Conservation (phyloP, 257 asterid genomes). For the Fraxinus excelsior region DNA sequence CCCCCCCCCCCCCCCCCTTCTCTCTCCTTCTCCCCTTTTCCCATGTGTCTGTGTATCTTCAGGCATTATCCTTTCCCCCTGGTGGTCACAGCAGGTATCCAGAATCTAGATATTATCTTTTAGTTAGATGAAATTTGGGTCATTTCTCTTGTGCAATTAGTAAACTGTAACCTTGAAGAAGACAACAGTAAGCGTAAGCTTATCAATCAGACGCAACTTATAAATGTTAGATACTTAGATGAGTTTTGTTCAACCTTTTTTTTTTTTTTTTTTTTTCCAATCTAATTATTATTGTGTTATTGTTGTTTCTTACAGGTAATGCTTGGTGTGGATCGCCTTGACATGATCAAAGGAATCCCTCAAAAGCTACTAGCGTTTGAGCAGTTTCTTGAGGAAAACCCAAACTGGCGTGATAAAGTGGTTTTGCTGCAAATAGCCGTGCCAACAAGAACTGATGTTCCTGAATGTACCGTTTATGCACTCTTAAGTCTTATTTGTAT, state of each 20-base stretch:
- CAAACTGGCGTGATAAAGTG: constrained; percentile 78
- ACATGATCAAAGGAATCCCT: constrained; percentile 97
- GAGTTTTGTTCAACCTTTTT: constrained; percentile 15
- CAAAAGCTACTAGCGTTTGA: constrained; percentile 93
- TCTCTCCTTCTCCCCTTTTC: background rate
- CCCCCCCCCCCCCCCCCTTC: constrained; percentile 14
- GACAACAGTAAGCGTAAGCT: background rate
- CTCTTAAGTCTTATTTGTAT: constrained; percentile 19
- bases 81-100: background rate
- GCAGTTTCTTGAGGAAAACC: constrained; percentile 86
- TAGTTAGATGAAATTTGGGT: constrained; percentile 10
- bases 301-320: constrained; percentile 59
- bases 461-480: constrained; percentile 69
- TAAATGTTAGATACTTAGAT: background rate
- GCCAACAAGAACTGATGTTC: constrained; percentile 97
- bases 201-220: constrained; percentile 9
- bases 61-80: background rate
- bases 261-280: background rate
- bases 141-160: background rate
- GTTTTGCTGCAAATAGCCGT: constrained; percentile 97
- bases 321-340: constrained; percentile 96
- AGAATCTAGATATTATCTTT: constrained; percentile 8
- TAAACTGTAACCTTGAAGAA: background rate
- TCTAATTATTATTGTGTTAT: constrained; percentile 4
- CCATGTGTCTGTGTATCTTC: background rate